phyloP scores from a whole-genome alignment of 768 basidiomycete species.

The Calvatia gigantea region DNA sequence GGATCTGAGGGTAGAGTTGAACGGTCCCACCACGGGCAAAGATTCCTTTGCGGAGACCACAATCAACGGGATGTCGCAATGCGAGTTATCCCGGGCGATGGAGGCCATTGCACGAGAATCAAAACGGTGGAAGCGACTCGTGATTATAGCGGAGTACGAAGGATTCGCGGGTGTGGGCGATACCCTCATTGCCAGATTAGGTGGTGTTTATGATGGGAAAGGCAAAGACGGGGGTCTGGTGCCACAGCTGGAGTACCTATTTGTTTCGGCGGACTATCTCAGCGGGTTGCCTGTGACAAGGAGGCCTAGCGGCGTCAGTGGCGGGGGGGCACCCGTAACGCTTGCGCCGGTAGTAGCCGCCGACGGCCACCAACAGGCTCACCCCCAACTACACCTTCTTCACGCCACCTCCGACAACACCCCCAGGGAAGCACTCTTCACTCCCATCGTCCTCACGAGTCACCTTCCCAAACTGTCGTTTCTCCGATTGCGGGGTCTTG shows the following conservation, averaged over 20 bases:
- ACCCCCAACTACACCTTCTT: not conserved
- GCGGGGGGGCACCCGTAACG: not conserved
- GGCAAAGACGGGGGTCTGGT: conserved; percentile 19
- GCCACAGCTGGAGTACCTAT: conserved; percentile 35
- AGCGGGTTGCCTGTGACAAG: conserved; percentile 3
- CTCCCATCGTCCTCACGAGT: not conserved
- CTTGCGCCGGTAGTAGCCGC: too few species aligned
- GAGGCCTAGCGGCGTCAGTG: too few species aligned
- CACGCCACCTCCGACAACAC: not conserved
- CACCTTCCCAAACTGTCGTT: conserved; percentile 30
- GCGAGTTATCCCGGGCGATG: too few species aligned
- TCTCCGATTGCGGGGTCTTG: conserved; percentile 41
- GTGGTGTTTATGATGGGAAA: not conserved
- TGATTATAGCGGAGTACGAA: conserved; percentile 10
- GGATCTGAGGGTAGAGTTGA: conserved; percentile 28
- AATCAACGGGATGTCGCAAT: too few species aligned
- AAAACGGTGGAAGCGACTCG: conserved; percentile 33
- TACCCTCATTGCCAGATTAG: not conserved
- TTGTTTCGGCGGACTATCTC: conserved; percentile 29
- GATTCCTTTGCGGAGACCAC: too few species aligned
- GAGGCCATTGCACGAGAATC: conserved; percentile 28
- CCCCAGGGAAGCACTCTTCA: too few species aligned
- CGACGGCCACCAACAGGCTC: not conserved
- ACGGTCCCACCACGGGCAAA: too few species aligned
- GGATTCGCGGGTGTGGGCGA: not conserved